Evolutionary conservation across 805 yeast species (phyloP).

Genomic region (Kodamaea laetipori): DNA sequence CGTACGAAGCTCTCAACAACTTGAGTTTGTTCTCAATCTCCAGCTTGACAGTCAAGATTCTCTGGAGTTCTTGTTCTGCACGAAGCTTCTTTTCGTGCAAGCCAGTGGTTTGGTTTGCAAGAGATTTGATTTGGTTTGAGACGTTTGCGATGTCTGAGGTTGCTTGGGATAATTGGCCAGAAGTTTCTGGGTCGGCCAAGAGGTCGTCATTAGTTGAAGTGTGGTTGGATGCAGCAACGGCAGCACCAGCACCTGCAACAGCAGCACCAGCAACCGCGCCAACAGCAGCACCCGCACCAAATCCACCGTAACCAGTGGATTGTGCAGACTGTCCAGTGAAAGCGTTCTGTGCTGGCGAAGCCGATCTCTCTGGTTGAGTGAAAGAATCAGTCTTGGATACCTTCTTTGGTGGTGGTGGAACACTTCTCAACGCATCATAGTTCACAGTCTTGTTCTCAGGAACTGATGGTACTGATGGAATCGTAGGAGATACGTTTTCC

Average conservation of each 20-base stretch:
- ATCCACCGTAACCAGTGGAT: constrained; percentile 4
- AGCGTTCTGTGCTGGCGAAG: constrained; percentile 15
- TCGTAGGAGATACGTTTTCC: not conserved
- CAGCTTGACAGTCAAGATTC: constrained; percentile 63
- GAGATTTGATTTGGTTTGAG: constrained; percentile 79
- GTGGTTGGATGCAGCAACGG: not conserved
- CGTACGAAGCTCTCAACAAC: constrained; percentile 68
- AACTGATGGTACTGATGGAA: not conserved
- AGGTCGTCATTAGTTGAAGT: constrained; percentile 46
- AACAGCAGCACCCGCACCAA: constrained; percentile 14
- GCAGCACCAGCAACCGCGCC: constrained; percentile 15
- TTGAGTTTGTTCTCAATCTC: constrained; percentile 74
- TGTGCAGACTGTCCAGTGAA: not conserved
- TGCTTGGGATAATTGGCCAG: constrained; percentile 72
- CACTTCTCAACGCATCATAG: constrained; percentile 53
- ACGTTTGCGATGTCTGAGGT: constrained; percentile 84
- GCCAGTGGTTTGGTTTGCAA: constrained; percentile 71
- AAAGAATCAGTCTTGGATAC: constrained; percentile 20
- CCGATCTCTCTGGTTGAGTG: constrained; percentile 19
- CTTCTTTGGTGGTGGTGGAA: constrained; percentile 43
- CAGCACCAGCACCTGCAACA: constrained; percentile 18
- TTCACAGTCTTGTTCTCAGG: constrained; percentile 30
- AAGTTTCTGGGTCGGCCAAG: constrained; percentile 60
- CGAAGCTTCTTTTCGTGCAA: constrained; percentile 69
- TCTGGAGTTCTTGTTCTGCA: constrained; percentile 77